These are phyloP conservation scores for Evansstolkia leycettana DNA, from an alignment of 495 filamentous ascomycete genomes.

Conservation along the genomic window DNA sequence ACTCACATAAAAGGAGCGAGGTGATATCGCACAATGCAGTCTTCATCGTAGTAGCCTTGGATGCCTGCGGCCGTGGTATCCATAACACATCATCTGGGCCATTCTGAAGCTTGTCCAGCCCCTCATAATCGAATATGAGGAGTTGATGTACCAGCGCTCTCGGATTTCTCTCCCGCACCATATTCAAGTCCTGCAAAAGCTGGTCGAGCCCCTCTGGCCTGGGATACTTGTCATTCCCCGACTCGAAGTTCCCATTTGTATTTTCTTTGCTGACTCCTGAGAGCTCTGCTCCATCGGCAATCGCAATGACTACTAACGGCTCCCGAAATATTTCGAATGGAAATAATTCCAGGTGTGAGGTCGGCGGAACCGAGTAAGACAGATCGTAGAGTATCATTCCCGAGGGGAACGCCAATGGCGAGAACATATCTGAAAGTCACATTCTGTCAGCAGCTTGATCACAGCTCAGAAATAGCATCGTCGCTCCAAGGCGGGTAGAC, in stretches of 20 bases:
- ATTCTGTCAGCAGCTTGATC: constrained; percentile 15
- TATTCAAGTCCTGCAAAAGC: constrained; percentile 52
- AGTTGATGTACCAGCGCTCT: constrained; percentile 67
- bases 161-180: constrained; percentile 48
- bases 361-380: constrained; percentile 61
- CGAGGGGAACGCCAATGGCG: constrained; percentile 79
- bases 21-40: constrained; percentile 90
- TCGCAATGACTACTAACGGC: constrained; percentile 64
- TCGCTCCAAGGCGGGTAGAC: background rate
- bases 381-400: constrained; percentile 87
- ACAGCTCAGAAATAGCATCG: background rate
- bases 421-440: constrained; percentile 69
- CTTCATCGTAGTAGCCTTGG: constrained; percentile 81
- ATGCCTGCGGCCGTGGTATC: constrained; percentile 59
- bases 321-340: constrained; percentile 81
- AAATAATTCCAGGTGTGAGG: constrained; percentile 63
- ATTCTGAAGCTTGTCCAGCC: constrained; percentile 25
- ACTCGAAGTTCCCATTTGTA: constrained; percentile 6
- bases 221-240: constrained; percentile 6
- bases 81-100: constrained; percentile 44
- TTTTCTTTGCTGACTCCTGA: constrained; percentile 23
- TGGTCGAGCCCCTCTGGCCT: constrained; percentile 42
- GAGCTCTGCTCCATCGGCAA: constrained; percentile 61
- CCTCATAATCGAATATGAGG: constrained; percentile 61
- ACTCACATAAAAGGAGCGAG: constrained; percentile 68